Base-by-base conservation (phyloP, 805 yeast species). In the Zygosaccharomyces lentus region DNA sequence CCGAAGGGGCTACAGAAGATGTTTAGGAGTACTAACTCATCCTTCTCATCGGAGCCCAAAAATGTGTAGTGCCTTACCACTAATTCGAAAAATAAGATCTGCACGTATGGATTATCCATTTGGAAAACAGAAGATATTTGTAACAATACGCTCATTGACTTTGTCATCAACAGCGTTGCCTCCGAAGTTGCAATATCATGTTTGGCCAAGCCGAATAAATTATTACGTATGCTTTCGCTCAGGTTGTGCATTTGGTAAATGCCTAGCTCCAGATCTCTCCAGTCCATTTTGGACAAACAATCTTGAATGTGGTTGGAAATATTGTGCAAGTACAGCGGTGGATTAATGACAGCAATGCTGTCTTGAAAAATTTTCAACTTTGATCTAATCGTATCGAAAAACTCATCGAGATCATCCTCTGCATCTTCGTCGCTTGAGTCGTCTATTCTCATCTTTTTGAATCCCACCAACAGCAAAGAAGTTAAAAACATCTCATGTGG, bases 241-340 rank as follows among this genome's bases (percentile, higher is more conserved):
- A 83, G 81, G 53, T 82, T 84, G 43, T 80, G 77, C 59, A 93
- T 74, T 66, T 90, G 95, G 62, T 74, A 89, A 43, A 93, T 70
- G 2, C 96, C 97, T 52, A 93, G 73, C 66, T 93, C 99, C 32
- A 87, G 73, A 23, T 76, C 78, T 61, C 88, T 78, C 98, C 98
- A 90, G 52, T 81, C 79, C 6, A 52, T 54, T 19, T 57, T 55
- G 2, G 49, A 60, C 61, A 57, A 71, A 67, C 42, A 76, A 55
- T 15, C 76, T 69, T 54, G 73, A 66, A 56, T 80, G 38, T 87
- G 77, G n/a, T 68, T 63, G 2, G 85, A 76, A 26, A 84, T 68
- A 24, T 75, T 77, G 27, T 80, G 81, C 34, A 82, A 58, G 61
- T 77, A 86, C 42, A 87, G 66, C 21, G 76, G 77, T 24, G 85